Evolutionary conservation across 208 protist genomes (phyloP).

Genomic region (Leishmania mexicana): DNA sequence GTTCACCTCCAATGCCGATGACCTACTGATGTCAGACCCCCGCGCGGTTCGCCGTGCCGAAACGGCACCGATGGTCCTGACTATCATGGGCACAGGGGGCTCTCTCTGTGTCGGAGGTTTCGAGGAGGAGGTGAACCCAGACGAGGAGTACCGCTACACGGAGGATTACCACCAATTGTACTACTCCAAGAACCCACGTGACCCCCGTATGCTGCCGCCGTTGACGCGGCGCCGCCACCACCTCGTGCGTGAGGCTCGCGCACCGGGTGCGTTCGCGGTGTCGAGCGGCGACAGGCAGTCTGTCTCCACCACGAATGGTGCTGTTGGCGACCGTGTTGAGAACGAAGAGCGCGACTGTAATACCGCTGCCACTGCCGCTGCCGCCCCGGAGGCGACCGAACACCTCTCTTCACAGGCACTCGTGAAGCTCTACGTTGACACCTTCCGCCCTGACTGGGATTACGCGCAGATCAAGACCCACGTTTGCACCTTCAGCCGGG

Average conservation of each 20-base stretch:
- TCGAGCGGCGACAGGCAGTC: constrained; percentile 15
- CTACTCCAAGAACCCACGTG: constrained; percentile 79
- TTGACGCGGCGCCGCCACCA: constrained; percentile 43
- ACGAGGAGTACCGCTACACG: constrained; percentile 84
- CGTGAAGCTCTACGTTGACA: constrained; percentile 52
- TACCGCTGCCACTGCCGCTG: not conserved
- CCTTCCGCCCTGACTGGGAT: constrained; percentile 42
- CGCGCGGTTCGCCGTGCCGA: constrained; percentile 70
- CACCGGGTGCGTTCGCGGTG: constrained; percentile 9
- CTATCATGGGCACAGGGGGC: constrained; percentile 55
- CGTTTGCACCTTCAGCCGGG: constrained; percentile 90
- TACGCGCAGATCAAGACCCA: constrained; percentile 76
- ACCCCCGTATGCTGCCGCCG: constrained; percentile 82
- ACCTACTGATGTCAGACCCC: constrained; percentile 53
- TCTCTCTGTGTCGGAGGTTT: constrained; percentile 46
- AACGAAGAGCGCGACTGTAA: not conserved
- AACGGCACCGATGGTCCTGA: constrained; percentile 82
- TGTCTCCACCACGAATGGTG: constrained; percentile 10
- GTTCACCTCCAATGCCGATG: constrained; percentile 34
- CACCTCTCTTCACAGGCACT: constrained; percentile 16
- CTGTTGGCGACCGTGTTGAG: constrained; percentile 20
- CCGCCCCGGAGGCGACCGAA: constrained; percentile 1
- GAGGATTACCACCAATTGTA: constrained; percentile 80
- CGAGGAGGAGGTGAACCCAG: constrained; percentile 53
- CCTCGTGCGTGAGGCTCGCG: constrained; percentile 24